Evolutionary conservation across 495 filamentous ascomycete species (phyloP).

Genomic region (Penicillium robsamsonii): DNA sequence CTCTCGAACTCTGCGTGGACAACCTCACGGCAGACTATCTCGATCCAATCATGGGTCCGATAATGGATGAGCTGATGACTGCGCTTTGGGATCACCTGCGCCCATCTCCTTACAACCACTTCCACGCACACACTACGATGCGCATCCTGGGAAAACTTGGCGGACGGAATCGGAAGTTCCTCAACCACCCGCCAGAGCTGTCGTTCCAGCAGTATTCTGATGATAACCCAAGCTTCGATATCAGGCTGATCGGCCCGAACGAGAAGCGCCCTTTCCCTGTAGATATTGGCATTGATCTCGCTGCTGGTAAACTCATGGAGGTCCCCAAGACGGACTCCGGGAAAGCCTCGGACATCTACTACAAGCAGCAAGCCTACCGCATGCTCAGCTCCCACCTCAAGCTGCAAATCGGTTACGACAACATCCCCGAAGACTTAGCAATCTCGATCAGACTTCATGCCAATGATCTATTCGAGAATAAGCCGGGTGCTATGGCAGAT

Average conservation of each 20-base stretch:
- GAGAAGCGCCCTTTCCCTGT: slow-evolving; percentile 84
- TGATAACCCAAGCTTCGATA: slow-evolving; percentile 79
- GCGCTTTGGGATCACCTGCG: slow-evolving; percentile 92
- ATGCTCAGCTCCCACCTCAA: slow-evolving; percentile 85
- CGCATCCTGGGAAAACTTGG: slow-evolving; percentile 97
- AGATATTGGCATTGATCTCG: slow-evolving; percentile 80
- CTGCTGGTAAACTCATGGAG: slow-evolving; percentile 82
- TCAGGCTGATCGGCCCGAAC: slow-evolving; percentile 83
- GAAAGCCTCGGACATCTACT: slow-evolving; percentile 76
- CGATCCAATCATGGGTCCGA: slow-evolving; percentile 98
- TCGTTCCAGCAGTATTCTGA: slow-evolving; percentile 81
- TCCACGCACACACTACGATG: slow-evolving; percentile 96
- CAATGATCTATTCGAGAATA: slow-evolving; percentile 72
- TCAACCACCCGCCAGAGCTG: slow-evolving; percentile 80
- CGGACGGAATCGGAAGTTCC: slow-evolving; percentile 90
- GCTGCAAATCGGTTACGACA: slow-evolving; percentile 82
- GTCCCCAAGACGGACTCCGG: slow-evolving; percentile 59
- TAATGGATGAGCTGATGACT: slow-evolving; percentile 97
- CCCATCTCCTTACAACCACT: slow-evolving; percentile 91
- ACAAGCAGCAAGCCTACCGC: slow-evolving; percentile 89
- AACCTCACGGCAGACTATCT: slow-evolving; percentile 97
- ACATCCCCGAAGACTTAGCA: slow-evolving; percentile 82
- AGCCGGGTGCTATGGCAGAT: slow-evolving; percentile 60
- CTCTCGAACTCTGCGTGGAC: slow-evolving; percentile 94
- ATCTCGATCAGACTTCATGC: slow-evolving; percentile 82